Percentiles rank a stretch among this genome's conserved stretches.
These are phyloP conservation scores for Quercus alba DNA, from an alignment of 306 rosid genomes.

Conservation along the genomic window DNA sequence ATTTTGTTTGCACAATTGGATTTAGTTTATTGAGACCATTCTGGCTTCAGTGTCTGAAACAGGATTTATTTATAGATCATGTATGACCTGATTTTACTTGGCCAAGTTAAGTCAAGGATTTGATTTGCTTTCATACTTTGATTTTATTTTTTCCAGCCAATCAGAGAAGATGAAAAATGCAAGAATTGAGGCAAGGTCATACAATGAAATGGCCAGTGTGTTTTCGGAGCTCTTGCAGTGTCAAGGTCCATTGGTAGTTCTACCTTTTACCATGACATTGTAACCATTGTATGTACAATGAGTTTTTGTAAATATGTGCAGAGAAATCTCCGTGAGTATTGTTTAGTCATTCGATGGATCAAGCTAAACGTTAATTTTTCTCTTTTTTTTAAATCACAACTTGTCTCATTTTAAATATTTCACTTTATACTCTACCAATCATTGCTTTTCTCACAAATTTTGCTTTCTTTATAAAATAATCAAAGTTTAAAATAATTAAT, in stretches of 20 bases:
- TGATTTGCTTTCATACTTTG: neutral
- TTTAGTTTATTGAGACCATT: neutral
- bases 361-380: no score
- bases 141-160: conserved; percentile 37
- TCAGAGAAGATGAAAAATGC: conserved; percentile 46
- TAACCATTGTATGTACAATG: neutral
- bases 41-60: neutral
- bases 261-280: neutral
- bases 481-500: no score
- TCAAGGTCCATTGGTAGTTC: conserved; percentile 58
- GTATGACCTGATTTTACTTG: neutral
- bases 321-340: neutral
- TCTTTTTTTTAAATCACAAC: no score
- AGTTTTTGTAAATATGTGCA: neutral
- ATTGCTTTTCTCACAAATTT: rapidly evolving
- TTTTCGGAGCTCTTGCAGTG: conserved; percentile 56
- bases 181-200: conserved; percentile 59
- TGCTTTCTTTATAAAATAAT: no score
- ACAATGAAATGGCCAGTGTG: conserved; percentile 59
- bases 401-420: no score
- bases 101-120: neutral
- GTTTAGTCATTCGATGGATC: no score
- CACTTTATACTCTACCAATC: no score
- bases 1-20: neutral
- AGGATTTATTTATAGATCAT: neutral